Evolutionary conservation across 2,329 filamentous ascomycete species (phyloP).

Genomic region (Ascochyta lentis): DNA sequence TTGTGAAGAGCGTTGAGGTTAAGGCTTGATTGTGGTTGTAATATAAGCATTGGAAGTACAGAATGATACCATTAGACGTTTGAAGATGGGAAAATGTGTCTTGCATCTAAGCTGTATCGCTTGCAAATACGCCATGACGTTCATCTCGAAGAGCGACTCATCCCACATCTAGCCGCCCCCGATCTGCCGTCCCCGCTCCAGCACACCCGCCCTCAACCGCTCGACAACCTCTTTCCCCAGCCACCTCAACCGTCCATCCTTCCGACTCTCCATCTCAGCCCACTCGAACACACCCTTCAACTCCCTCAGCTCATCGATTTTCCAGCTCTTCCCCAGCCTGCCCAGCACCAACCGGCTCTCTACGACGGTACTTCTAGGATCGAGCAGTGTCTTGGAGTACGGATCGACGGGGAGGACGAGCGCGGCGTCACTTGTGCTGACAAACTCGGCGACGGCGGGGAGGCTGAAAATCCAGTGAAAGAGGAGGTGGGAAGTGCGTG

Average conservation of each 20-base stretch:
- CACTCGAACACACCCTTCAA: constrained; percentile 70
- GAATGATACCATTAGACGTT: constrained; percentile 4
- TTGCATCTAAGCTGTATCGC: neutral
- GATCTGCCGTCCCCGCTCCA: constrained; percentile 46
- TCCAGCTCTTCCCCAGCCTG: constrained; percentile 56
- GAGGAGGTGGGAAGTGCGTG: constrained; percentile 51
- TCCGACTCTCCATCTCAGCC: constrained; percentile 57
- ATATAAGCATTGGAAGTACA: neutral
- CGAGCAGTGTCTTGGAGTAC: constrained; percentile 57
- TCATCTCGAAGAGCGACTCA: neutral
- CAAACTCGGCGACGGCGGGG: constrained; percentile 55
- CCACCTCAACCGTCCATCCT: constrained; percentile 57
- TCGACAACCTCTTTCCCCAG: constrained; percentile 64
- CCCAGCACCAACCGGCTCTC: constrained; percentile 74
- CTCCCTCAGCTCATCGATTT: constrained; percentile 60
- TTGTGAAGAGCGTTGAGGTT: constrained; percentile 59
- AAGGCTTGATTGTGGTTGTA: constrained; percentile 10
- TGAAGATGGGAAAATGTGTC: neutral
- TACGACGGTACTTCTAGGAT: constrained; percentile 66
- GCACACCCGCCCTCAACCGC: constrained; percentile 59
- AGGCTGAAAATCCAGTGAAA: constrained; percentile 79
- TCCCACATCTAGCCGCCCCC: neutral
- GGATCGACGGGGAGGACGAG: constrained; percentile 50
- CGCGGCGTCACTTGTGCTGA: constrained; percentile 65
- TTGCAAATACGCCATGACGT: neutral